These are phyloP conservation scores for Penicillium freii DNA, from an alignment of 2,329 filamentous ascomycete species.

Conservation along the genomic window DNA sequence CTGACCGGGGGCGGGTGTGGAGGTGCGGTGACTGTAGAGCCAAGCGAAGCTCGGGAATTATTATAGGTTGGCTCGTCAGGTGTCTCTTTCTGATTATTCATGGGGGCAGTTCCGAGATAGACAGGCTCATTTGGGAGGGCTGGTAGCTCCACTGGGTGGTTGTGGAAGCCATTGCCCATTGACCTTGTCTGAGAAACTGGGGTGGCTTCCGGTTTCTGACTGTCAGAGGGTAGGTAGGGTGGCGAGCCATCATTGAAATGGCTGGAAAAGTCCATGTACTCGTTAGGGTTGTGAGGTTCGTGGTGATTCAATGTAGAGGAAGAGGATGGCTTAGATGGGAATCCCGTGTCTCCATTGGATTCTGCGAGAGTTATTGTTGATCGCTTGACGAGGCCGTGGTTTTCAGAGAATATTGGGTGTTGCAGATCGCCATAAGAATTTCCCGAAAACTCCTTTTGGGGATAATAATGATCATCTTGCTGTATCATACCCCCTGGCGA, in stretches of 20 bases:
- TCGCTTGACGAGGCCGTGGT: slow-evolving; percentile 17
- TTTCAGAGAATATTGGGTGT: slow-evolving; percentile 12
- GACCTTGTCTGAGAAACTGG: slow-evolving; percentile 7
- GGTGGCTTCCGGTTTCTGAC: neutral
- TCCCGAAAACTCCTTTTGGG: slow-evolving; percentile 6
- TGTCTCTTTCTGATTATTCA: neutral
- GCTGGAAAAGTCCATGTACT: slow-evolving; percentile 11
- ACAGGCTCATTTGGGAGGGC: neutral
- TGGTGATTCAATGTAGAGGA: slow-evolving; percentile 22
- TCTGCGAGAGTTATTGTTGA: slow-evolving; percentile 25
- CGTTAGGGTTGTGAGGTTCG: slow-evolving; percentile 4
- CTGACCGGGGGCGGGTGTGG: neutral
- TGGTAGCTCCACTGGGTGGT: neutral
- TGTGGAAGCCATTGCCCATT: neutral
- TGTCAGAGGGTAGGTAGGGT: neutral
- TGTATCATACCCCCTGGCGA: neutral
- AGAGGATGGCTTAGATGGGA: slow-evolving; percentile 21
- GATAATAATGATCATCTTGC: slow-evolving; percentile 1
- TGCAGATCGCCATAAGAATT: slow-evolving; percentile 2
- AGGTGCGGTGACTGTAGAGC: neutral
- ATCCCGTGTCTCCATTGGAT: slow-evolving; percentile 14
- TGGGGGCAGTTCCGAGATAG: neutral
- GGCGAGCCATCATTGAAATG: slow-evolving; percentile 8
- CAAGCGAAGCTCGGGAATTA: no score
- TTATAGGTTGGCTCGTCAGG: neutral